Base-by-base conservation (phyloP, 2,329 filamentous ascomycete species). In the Aspergillus pseudoterreus region DNA sequence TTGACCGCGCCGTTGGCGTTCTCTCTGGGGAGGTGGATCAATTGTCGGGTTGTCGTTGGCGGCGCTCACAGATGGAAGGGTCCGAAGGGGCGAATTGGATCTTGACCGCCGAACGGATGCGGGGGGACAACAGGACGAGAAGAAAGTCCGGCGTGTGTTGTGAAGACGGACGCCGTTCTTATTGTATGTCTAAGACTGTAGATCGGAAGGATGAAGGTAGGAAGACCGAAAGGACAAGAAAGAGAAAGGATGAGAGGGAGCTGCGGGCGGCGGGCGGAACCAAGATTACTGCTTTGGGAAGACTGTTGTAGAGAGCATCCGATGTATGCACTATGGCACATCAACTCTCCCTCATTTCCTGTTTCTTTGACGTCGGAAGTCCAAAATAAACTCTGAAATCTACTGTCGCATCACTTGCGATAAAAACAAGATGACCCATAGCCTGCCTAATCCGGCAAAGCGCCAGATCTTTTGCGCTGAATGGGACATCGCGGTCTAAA, bases 21-120 rank as follows among this genome's bases (percentile, higher is more conserved):
- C 43, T 45, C 49, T 48, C 51, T 51, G 50, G 49, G 24, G 35
- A 17, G 33, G 43, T 43, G 27, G 35, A 17, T n/a, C 33, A 47
- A 12, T 24, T 33, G 36, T 41, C 22, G 45, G 33, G n/a, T 22
- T 8, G 45, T 27, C 14, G 46, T 47, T 53, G 51, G 48, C 45
- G 47, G 47, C 39, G 39, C 22, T 42, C 17, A 17, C 39, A 17
- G 35, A 38, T 22, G n/a, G n/a, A 42, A 49, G 50, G 52, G 55
- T 54, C 47, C 50, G 48, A 48, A 48, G 55, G 49, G 49, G 55
- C 50, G 55, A 51, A 49, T 41, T 19, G 39, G 39, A 38, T 38
- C 14, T 9, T 42, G 39, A 12, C 11, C 35, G 35, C 35, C 22
- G 43, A 45, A 27, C 32, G 24, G 43, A 17, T 35, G 15, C 24